Evolutionary conservation across 176 grass and related monocot genomes (phyloP), one percentile per base, ranked within the genome.

Genomic region (Paspalum notatum): DNA sequence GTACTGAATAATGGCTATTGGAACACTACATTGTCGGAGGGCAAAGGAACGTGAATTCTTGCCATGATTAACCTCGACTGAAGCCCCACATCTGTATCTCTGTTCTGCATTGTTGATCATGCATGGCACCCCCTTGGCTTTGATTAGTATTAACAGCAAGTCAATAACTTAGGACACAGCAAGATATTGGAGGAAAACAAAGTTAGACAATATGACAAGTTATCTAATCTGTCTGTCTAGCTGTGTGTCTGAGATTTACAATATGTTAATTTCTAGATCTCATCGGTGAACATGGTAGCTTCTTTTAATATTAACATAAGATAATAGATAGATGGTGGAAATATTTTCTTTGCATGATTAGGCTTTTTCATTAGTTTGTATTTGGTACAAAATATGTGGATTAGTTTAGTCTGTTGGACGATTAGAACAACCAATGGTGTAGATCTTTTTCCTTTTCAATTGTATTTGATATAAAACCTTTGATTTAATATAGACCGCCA

Each of bases 141-240:
- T 22, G 73, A 40, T 14, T 25, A 27, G 32, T 42, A 76, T 5
- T 32, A 47, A 47, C 56, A 27, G 6, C 3, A 74, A 20, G n/a
- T 44, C 25, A 66, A 40, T 12, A 32, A 65, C 59, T 42, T 7
- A 39, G 12, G 16, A 66, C 20, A 38, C 54, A 66, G 11, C 48
- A 85, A 83, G 74, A 85, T 77, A 83, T 82, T 85, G 22, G 61
- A 89, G 83, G 67, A 86, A 78, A 89, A 41, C 79, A 32, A 92
- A 92, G 82, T 59, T 85, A 16, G 26, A 26, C 61, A 39, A 20
- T 40, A 7, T 32, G 14, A 50, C 18, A 70, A 24, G 18, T 43
- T 42, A 77, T 17, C 12, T 10, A 32, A 16, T 72, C 7, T 13
- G 10, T 54, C 16, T 5, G 40, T 54, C 18, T 14, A 9, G 12